phyloP scores from a whole-genome alignment of 108 stramenopile genomes.

The Nannochloropsis salina region DNA sequence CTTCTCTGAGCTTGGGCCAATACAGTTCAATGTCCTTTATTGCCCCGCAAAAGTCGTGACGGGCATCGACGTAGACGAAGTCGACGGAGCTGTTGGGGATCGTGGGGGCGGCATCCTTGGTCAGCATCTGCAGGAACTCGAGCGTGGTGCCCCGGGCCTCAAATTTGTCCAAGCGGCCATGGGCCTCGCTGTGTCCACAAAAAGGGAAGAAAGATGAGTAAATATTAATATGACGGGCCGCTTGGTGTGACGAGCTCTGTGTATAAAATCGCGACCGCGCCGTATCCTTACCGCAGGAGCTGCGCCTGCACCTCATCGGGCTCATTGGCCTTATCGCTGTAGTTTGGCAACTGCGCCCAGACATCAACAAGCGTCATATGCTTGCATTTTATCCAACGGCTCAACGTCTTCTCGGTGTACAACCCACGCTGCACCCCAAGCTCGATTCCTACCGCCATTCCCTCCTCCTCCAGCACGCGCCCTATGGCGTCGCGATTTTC shows the following conservation, averaged over 20 bases:
- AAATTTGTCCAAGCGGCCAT: neutral
- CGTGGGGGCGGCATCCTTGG: neutral
- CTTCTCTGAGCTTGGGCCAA: slow-evolving; percentile 52
- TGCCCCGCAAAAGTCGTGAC: slow-evolving; percentile 53
- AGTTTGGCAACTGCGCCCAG: neutral
- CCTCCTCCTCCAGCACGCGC: neutral
- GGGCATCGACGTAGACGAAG: slow-evolving; percentile 57
- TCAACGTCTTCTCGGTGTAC: neutral
- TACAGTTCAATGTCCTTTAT: slow-evolving; percentile 48
- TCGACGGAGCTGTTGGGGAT: slow-evolving; percentile 41
- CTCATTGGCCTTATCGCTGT: neutral
- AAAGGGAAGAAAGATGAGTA: neutral
- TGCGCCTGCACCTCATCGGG: neutral
- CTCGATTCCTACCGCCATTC: neutral
- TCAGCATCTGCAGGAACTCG: neutral
- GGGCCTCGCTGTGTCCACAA: neutral
- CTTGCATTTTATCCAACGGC: neutral
- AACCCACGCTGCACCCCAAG: neutral
- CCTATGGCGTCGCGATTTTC: too few relatives aligned
- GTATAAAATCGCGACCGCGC: too few relatives aligned
- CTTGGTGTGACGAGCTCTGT: too few relatives aligned
- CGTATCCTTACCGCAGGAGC: neutral
- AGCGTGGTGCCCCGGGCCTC: neutral
- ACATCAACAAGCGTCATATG: neutral
- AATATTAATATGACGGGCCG: neutral